Conservation (phyloP, 2,329 filamentous ascomycete genomes). For the Botryosphaeria dothidea region DNA sequence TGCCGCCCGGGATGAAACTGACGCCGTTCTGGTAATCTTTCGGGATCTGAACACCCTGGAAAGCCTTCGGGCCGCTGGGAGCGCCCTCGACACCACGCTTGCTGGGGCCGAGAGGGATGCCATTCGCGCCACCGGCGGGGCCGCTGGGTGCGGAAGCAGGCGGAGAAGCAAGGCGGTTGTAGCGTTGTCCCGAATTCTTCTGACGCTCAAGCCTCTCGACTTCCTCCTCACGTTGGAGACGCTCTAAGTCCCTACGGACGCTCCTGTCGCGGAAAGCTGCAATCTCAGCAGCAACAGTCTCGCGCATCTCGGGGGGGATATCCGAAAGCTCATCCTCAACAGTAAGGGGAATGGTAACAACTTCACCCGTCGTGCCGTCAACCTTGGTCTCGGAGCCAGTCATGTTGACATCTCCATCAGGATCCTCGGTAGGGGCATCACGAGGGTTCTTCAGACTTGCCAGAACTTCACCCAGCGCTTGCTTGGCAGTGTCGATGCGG, state of each 20-base stretch:
- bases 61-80: conserved; percentile 69
- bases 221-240: conserved; percentile 85
- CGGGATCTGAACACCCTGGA: conserved; percentile 60
- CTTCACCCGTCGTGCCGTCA: conserved; percentile 69
- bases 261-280: conserved; percentile 91
- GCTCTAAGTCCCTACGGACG: conserved; percentile 83
- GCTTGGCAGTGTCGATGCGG: conserved; percentile 68
- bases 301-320: conserved; percentile 93
- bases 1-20: conserved; percentile 74
- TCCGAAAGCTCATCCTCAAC: conserved; percentile 88
- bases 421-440: conserved; percentile 47
- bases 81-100: conserved; percentile 70
- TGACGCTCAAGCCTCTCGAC: conserved; percentile 82
- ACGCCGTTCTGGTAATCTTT: conserved; percentile 76
- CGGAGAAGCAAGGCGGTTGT: conserved; percentile 71
- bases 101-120: conserved; percentile 73
- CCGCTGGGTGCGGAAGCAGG: conserved; percentile 62
- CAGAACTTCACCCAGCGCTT: conserved; percentile 67
- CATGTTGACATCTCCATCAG: conserved; percentile 70
- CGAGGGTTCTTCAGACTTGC: conserved; percentile 71
- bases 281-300: conserved; percentile 92
- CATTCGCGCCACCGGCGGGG: conserved; percentile 66
- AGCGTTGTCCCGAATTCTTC: conserved; percentile 64
- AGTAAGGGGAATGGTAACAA: conserved; percentile 84
- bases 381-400: conserved; percentile 46